Conservation (phyloP, 208 protist genomes). For the Phytomonas francai region DNA sequence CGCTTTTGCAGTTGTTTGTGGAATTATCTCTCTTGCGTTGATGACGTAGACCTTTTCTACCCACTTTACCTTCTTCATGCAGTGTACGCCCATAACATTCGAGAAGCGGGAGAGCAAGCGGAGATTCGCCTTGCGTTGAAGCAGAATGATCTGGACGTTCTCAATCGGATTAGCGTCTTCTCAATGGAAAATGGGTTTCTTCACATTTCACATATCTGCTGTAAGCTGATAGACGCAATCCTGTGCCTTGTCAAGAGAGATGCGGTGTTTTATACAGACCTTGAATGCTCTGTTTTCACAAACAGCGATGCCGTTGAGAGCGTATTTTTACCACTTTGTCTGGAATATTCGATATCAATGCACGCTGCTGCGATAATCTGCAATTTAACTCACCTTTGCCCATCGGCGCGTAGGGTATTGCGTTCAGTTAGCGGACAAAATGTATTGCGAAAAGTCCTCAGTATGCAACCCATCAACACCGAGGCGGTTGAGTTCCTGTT, state of each 20-base stretch:
- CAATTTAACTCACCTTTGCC: slow-evolving; percentile 30
- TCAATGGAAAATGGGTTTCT: not conserved
- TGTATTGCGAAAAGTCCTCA: not conserved
- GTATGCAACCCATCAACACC: not conserved
- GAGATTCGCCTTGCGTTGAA: not conserved
- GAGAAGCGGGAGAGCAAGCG: not conserved
- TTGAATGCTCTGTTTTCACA: slow-evolving; percentile 30
- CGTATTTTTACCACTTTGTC: slow-evolving; percentile 51
- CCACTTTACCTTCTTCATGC: slow-evolving; percentile 31
- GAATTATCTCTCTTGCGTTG: slow-evolving; percentile 24
- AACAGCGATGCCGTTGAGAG: slow-evolving; percentile 23
- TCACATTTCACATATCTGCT: slow-evolving; percentile 17
- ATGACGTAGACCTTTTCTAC: slow-evolving; percentile 36
- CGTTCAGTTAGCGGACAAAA: not conserved
- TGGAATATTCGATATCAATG: slow-evolving; percentile 5
- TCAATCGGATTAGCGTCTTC: not conserved
- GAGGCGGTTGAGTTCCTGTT: not conserved
- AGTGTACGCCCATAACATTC: slow-evolving; percentile 4
- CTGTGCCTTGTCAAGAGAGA: slow-evolving; percentile 28
- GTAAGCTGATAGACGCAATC: slow-evolving; percentile 28
- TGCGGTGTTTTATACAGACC: slow-evolving; percentile 20
- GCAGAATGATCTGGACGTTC: not conserved
- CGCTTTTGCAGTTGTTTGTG: slow-evolving; percentile 19
- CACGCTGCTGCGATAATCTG: slow-evolving; percentile 27
- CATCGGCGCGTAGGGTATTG: not conserved